Base-by-base conservation (phyloP, 345 rosid genomes). In the Corymbia maculata region DNA sequence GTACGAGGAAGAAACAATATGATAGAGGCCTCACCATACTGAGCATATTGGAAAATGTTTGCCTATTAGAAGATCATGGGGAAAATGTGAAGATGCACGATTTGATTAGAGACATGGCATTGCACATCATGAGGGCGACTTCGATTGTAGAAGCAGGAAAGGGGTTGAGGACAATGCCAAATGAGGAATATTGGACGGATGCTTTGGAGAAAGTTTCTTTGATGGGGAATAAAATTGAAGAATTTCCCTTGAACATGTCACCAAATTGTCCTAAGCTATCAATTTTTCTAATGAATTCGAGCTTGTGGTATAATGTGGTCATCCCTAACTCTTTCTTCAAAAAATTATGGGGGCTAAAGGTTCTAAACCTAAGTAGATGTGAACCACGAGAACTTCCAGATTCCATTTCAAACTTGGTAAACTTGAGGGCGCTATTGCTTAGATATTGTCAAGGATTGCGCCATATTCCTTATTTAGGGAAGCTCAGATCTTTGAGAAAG, bases 91-190 rank as follows among this genome's bases (percentile, higher is more conserved):
- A 50, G 51, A 91, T 91, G 92, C 91, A 90, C 85, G 90, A 79
- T 36, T 9, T 91, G 52, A 57, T 90, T 13, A 89, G 91, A 86
- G 92, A 88, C 15, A 86, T 93, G 92, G 91, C 93, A 32, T 10
- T 91, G 19, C 80, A 32, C n/a, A 64, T 89, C 10, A 88, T 86
- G 32, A 53, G 59, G 1, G 50, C 6, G 8, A 90, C 57, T 16
- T 85, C 57, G 52, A 45, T 90, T 79, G 89, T 88, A 22, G 49
- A 85, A 47, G 86, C 89, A 24, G 85, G 91, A 11, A 4, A 44
- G 7, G 36, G 44, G 52, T 30, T 90, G 51, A 47, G 6, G 30
- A n/a, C 47, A 9, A 28, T 61, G 4, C 86, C 89, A 1, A 9
- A 15, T 19, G 36, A 75, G 8, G 49, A 50, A 8, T 30, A 79